phyloP scores from a whole-genome alignment of 176 grass and related monocot genomes.

The Pharus latifolius region DNA sequence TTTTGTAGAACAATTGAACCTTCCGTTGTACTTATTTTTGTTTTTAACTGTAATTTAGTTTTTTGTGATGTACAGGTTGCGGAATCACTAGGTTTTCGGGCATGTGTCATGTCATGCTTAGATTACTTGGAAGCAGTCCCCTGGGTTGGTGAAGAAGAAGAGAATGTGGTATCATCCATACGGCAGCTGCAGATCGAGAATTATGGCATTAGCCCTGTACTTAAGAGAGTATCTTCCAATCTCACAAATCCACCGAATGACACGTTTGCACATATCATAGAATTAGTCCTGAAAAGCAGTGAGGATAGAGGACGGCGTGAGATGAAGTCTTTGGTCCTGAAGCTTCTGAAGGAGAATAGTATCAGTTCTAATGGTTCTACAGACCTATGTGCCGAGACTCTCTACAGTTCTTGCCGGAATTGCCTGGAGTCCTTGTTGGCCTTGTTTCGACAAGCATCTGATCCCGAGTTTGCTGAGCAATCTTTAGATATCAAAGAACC shows the following conservation, averaged over 20 bases:
- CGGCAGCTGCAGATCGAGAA: conserved; percentile 53
- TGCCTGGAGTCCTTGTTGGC: conserved; percentile 62
- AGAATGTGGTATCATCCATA: conserved; percentile 62
- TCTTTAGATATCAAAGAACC: conserved; percentile 37
- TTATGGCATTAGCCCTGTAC: conserved; percentile 63
- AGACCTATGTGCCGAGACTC: conserved; percentile 43
- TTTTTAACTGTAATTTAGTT: neutral
- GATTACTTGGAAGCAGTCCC: conserved; percentile 84
- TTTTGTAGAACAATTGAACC: neutral
- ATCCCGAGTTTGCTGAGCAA: conserved; percentile 32
- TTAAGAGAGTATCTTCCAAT: conserved; percentile 72
- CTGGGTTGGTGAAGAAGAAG: conserved; percentile 93
- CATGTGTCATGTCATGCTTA: conserved; percentile 73
- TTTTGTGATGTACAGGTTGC: conserved; percentile 48
- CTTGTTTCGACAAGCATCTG: conserved; percentile 54
- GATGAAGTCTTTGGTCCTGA: conserved; percentile 77
- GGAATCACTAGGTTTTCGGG: conserved; percentile 62
- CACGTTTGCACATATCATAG: conserved; percentile 64
- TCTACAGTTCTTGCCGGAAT: conserved; percentile 55
- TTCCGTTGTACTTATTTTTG: conserved; percentile 1
- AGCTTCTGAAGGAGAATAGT: conserved; percentile 81
- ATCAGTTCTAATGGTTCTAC: conserved; percentile 22
- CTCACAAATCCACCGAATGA: conserved; percentile 47
- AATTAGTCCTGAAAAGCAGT: conserved; percentile 72
- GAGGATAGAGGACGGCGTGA: conserved; percentile 77